Evolutionary conservation across 345 rosid species (phyloP).

Genomic region (Toxicodendron radicans): DNA sequence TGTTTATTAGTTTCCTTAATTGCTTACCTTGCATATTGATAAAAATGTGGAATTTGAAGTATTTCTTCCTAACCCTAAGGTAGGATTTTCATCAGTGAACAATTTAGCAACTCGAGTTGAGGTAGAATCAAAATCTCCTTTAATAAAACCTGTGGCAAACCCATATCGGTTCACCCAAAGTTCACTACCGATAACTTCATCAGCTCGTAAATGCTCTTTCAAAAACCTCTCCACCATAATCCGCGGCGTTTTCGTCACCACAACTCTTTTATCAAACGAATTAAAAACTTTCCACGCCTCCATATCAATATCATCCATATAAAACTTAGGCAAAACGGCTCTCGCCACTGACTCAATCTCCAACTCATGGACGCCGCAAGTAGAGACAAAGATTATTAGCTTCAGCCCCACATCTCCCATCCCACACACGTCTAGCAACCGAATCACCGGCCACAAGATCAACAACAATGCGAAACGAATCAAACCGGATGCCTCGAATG

Average conservation of each 20-base stretch:
- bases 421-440: constrained; percentile 49
- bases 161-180: constrained; percentile 64
- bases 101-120: constrained; percentile 37
- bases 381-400: constrained; percentile 67
- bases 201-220: constrained; percentile 74
- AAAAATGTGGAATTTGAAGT: constrained; percentile 38
- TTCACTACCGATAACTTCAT: constrained; percentile 76
- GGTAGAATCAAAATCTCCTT: constrained; percentile 27
- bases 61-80: constrained; percentile 49
- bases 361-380: constrained; percentile 51
- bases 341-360: constrained; percentile 84
- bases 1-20: not conserved
- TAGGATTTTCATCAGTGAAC: constrained; percentile 53
- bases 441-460: constrained; percentile 65
- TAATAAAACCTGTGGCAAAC: constrained; percentile 58
- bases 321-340: constrained; percentile 87
- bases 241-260: constrained; percentile 72
- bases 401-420: constrained; percentile 48
- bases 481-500: constrained; percentile 83
- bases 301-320: constrained; percentile 68
- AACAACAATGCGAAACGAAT: constrained; percentile 64
- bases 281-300: constrained; percentile 76
- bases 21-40: constrained; percentile 63
- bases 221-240: constrained; percentile 78
- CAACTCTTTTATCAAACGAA: constrained; percentile 54